These are phyloP conservation scores for Hyaloscypha variabilis DNA, from an alignment of 495 filamentous ascomycete genomes.

Conservation along the genomic window DNA sequence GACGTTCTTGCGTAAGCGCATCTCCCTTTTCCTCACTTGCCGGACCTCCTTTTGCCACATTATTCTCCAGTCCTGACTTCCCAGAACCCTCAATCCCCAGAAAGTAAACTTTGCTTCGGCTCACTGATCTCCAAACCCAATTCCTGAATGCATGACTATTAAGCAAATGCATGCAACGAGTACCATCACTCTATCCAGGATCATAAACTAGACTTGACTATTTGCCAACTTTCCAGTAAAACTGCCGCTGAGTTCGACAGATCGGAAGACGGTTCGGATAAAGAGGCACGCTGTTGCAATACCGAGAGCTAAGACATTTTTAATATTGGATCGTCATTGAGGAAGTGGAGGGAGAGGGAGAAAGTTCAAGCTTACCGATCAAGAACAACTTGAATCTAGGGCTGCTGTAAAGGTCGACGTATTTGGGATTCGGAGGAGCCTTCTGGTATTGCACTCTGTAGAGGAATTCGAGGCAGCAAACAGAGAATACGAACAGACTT, in stretches of 20 bases:
- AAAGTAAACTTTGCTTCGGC: constrained; percentile 29
- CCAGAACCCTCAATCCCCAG: too few species aligned
- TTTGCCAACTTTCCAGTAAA: constrained; percentile 44
- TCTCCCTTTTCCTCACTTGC: too few species aligned
- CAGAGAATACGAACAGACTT: constrained; percentile 50
- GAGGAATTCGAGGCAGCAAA: constrained; percentile 44
- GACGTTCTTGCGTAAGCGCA: too few species aligned
- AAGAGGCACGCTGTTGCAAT: constrained; percentile 36
- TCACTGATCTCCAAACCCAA: constrained; percentile 23
- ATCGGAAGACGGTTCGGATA: constrained; percentile 37
- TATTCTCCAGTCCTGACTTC: too few species aligned
- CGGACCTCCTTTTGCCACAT: too few species aligned
- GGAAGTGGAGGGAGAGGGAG: too few species aligned
- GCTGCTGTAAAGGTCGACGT: constrained; percentile 6
- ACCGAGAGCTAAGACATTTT: constrained; percentile 38
- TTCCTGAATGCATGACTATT: constrained; percentile 44
- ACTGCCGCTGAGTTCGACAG: constrained; percentile 37
- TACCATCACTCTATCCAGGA: constrained; percentile 62
- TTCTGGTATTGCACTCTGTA: constrained; percentile 11
- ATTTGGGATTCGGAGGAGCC: constrained; percentile 29
- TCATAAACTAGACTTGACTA: constrained; percentile 55
- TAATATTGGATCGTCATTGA: constrained; percentile 14
- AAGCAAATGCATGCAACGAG: constrained; percentile 45
- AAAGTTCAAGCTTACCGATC: constrained; percentile 3
- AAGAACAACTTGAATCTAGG: constrained; percentile 18